Evolutionary conservation across 306 rosid genomes (phyloP).

Genomic region (Abrus precatorius): DNA sequence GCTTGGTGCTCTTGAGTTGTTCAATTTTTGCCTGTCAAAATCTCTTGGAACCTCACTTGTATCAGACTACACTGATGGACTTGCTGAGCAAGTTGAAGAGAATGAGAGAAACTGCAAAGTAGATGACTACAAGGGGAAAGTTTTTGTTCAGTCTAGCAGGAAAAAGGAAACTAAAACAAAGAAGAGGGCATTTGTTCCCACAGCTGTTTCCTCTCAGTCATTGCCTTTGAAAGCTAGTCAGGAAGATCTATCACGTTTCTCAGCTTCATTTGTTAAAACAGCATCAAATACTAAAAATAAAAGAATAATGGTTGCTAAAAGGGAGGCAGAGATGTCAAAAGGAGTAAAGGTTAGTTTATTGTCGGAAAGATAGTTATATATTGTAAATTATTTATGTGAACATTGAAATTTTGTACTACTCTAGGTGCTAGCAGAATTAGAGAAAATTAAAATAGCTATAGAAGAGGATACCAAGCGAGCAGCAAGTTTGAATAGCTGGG

Average conservation of each 20-base stretch:
- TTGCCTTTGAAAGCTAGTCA: constrained; percentile 48
- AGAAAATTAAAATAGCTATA: constrained; percentile 67
- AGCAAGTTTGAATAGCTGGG: constrained; percentile 82
- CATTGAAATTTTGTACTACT: constrained; percentile 12
- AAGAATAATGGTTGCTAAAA: constrained; percentile 59
- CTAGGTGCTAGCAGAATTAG: constrained; percentile 79
- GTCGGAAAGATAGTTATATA: constrained; percentile 7
- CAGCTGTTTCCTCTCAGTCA: constrained; percentile 41
- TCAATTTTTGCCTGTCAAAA: constrained; percentile 65
- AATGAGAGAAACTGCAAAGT: constrained; percentile 47
- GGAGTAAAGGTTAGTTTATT: constrained; percentile 76
- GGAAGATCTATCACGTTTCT: constrained; percentile 40
- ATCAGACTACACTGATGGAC: constrained; percentile 42
- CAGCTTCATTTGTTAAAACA: constrained; percentile 56
- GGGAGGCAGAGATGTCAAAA: constrained; percentile 81
- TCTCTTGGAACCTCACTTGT: constrained; percentile 56
- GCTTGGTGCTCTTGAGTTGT: constrained; percentile 83
- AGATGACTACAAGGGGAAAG: constrained; percentile 40
- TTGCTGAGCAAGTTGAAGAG: constrained; percentile 45
- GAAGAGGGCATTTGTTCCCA: constrained; percentile 43
- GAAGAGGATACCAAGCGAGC: constrained; percentile 71
- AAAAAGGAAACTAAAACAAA: constrained; percentile 61
- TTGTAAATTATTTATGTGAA: neutral
- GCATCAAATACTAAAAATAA: constrained; percentile 56
- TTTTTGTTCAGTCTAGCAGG: constrained; percentile 65